A percentile compares a stretch with the other conserved stretches of the same genome.
These are phyloP conservation scores for Psophocarpus tetragonolobus DNA, from an alignment of 306 rosid species.

Conservation along the genomic window DNA sequence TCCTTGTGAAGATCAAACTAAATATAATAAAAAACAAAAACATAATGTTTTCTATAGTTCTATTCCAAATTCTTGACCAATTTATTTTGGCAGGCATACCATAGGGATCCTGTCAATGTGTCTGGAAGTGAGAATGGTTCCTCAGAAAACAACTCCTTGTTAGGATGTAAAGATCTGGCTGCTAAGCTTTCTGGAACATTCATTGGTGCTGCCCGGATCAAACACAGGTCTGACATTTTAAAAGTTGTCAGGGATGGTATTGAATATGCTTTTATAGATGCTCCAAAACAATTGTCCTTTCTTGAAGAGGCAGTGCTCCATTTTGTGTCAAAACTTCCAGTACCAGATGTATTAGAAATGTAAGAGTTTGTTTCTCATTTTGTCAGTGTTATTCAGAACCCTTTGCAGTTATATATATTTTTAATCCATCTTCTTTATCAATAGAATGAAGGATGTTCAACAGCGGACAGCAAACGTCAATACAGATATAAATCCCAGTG, in stretches of 20 bases:
- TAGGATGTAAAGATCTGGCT: conserved; percentile 78
- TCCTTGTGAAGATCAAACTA: no score
- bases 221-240: conserved; percentile 70
- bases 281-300: conserved; percentile 77
- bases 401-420: conserved; percentile 22
- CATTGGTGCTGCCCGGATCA: conserved; percentile 77
- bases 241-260: conserved; percentile 78
- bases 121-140: conserved; percentile 52
- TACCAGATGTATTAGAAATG: conserved; percentile 72
- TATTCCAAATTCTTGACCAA: neutral
- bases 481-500: conserved; percentile 94
- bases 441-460: conserved; percentile 75
- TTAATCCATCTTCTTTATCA: conserved; percentile 35
- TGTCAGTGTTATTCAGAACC: conserved; percentile 27
- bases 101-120: conserved; percentile 52
- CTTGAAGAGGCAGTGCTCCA: conserved; percentile 73
- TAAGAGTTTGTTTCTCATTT: conserved; percentile 48
- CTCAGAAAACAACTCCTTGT: conserved; percentile 54
- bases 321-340: conserved; percentile 79
- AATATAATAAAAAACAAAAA: no score
- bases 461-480: conserved; percentile 68
- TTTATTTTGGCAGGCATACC: conserved; percentile 63
- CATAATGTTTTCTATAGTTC: conserved; percentile 26
- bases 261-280: conserved; percentile 80
- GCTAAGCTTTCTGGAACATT: conserved; percentile 83